These are phyloP conservation scores for Termitomyces sp. DNA, from an alignment of 768 basidiomycete species.

Conservation along the genomic window DNA sequence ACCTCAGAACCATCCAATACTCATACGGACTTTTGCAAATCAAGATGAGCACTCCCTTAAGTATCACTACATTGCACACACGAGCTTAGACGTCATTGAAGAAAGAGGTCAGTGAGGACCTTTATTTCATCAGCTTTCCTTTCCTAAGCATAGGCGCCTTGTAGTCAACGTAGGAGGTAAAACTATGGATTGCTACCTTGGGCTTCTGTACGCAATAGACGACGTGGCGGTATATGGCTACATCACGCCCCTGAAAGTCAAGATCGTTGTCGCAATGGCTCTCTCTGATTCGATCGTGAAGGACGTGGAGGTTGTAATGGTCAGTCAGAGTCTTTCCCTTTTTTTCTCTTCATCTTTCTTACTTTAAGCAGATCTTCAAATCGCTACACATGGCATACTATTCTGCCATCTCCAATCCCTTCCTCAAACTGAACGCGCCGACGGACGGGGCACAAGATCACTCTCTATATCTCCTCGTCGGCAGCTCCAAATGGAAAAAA, in stretches of 20 bases:
- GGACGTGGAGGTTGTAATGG: slow-evolving; percentile 74
- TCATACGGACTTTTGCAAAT: slow-evolving; percentile 67
- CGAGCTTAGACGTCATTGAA: slow-evolving; percentile 85
- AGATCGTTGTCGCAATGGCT: slow-evolving; percentile 78
- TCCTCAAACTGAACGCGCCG: slow-evolving; percentile 59
- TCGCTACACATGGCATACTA: slow-evolving; percentile 88
- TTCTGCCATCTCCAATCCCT: slow-evolving; percentile 78
- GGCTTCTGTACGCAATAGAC: slow-evolving; percentile 85
- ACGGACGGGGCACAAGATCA: slow-evolving; percentile 45
- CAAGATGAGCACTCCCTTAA: slow-evolving; percentile 56
- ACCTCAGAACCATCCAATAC: slow-evolving; percentile 74
- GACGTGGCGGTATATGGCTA: slow-evolving; percentile 92
- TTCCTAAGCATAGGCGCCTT: slow-evolving; percentile 1
- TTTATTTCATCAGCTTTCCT: slow-evolving; percentile 7
- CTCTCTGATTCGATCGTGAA: slow-evolving; percentile 77
- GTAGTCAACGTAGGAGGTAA: slow-evolving; percentile 49
- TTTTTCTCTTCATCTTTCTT: not conserved
- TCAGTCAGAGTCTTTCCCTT: slow-evolving; percentile 26
- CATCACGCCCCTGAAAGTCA: slow-evolving; percentile 81
- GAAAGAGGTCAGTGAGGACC: slow-evolving; percentile 64
- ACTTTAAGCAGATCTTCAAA: slow-evolving; percentile 63
- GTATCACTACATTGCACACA: slow-evolving; percentile 90
- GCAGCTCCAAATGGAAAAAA: slow-evolving; percentile 60
- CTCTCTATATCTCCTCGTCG: slow-evolving; percentile 49
- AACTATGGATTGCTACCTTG: slow-evolving; percentile 74